Conservation (phyloP, 164 flowering plant genomes). For the Euptelea pleiosperma region DNA sequence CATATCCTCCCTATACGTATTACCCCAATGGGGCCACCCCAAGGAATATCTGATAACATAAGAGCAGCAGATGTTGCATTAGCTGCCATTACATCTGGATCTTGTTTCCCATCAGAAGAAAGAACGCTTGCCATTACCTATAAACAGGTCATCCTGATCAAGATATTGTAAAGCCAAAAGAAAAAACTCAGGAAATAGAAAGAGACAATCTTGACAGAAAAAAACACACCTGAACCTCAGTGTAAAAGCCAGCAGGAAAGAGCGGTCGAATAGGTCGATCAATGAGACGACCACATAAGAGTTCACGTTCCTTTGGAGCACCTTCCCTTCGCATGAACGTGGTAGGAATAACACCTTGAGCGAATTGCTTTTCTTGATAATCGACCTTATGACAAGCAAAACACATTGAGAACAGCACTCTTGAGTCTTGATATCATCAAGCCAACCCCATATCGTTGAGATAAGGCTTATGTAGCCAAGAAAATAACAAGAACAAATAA, state of each 20-base stretch:
- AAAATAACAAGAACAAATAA: slow-evolving; percentile 1
- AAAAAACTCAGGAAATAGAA: neutral
- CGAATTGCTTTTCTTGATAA: slow-evolving; percentile 95
- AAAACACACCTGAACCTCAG: slow-evolving; percentile 85
- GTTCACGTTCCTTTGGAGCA: slow-evolving; percentile 96
- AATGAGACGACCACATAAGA: slow-evolving; percentile 84
- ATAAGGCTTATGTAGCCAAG: no score
- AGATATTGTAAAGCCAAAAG: neutral
- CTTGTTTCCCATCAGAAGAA: slow-evolving; percentile 97
- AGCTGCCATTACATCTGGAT: slow-evolving; percentile 97
- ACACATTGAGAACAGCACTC: slow-evolving; percentile 1
- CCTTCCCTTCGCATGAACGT: slow-evolving; percentile 95
- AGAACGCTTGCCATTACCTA: slow-evolving; percentile 93
- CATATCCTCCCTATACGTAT: slow-evolving; percentile 80
- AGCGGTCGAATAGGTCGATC: slow-evolving; percentile 93
- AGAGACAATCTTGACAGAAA: neutral
- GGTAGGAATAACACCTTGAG: slow-evolving; percentile 88
- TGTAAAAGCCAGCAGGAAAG: slow-evolving; percentile 90
- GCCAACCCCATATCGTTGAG: no score
- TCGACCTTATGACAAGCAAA: slow-evolving; percentile 64
- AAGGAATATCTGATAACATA: slow-evolving; percentile 96
- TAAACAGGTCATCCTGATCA: slow-evolving; percentile 4
- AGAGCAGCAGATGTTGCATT: slow-evolving; percentile 99
- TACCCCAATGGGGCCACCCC: slow-evolving; percentile 96
- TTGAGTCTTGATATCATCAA: neutral